Conservation (phyloP, 2,329 filamentous ascomycete species). For the Penicillium digitatum region DNA sequence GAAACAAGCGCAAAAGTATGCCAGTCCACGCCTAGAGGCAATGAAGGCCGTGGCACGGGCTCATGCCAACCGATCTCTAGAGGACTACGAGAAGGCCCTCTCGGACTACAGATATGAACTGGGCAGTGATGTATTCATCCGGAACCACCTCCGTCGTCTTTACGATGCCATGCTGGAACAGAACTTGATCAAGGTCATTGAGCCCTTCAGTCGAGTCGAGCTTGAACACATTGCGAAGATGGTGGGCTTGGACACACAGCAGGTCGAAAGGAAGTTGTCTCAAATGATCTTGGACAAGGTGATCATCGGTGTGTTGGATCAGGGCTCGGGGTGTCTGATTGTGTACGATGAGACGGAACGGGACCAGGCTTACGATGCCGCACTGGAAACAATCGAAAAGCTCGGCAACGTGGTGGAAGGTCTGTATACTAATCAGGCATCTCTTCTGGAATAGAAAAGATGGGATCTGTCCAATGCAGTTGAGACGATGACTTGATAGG, state of each 20-base stretch:
- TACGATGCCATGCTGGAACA: conserved; percentile 99
- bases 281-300: conserved; percentile 99
- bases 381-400: conserved; percentile 93
- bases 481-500: conserved; percentile 21
- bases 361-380: conserved; percentile 90
- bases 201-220: conserved; percentile 95
- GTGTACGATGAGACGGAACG: conserved; percentile 93
- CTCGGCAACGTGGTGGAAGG: conserved; percentile 95
- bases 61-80: conserved; percentile 89
- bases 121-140: conserved; percentile 91
- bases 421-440: conserved; percentile 95
- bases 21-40: conserved; percentile 89
- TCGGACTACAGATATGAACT: conserved; percentile 89
- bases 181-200: conserved; percentile 99
- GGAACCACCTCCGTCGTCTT: conserved; percentile 88
- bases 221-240: conserved; percentile 96
- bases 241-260: conserved; percentile 91
- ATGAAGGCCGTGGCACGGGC: conserved; percentile 98
- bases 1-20: conserved; percentile 96
- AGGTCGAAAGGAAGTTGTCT: conserved; percentile 95
- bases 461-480: conserved; percentile 25
- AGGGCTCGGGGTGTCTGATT: conserved; percentile 95
- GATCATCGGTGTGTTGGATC: conserved; percentile 94
- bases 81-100: conserved; percentile 93
- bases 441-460: conserved; percentile 70